Evolutionary conservation across 169 alveolate species (phyloP), one percentile per base, ranked within the genome.

Genomic region (Plasmodium adleri): DNA sequence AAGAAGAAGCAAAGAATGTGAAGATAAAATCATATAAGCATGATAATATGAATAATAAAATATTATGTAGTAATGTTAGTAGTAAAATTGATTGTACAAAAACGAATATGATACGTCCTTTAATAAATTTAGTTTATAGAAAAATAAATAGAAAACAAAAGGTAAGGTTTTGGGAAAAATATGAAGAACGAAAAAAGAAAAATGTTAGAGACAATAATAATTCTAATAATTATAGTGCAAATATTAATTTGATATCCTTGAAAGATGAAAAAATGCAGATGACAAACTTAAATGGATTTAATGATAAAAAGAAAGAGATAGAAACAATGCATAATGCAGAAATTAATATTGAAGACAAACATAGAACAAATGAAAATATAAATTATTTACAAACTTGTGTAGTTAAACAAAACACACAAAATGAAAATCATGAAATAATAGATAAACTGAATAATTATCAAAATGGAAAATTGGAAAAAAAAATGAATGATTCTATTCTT

Each of bases 11-110:
- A 24, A 90, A 90, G 49, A 58, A 76, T 45, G 74, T 90, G 12
- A 60, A 87, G 43, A 72, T 92, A 22, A 88, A 88, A 59, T 92
- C 92, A 8, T 92, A 86, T 73, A 88, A 89, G 20, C 88, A 72
- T 45, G 95, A 92, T 72, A n/a, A 66, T 43, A 62, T 64, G 8
- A 72, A 89, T 59, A 90, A 92, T 72, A 80, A 88, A 66, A 80
- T 88, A n/a, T 73, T 92, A 17, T 91, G 92, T n/a, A 88, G 94
- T 24, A 72, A 90, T 22, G 92, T 92, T 58, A 89, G 93, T 74
- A 78, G 86, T 8, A 88, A 83, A 24, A 90, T 88, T 68, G 95
- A 92, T 74, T 91, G 92, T 39, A 88, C 95, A 3, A 93, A 90
- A 68, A 92, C 92, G 26, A 88, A 92, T 43, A 88, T 93, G 68